These are phyloP conservation scores for Coccomyxa subellipsoidea DNA, from an alignment of 163 green algal genomes.

Conservation along the genomic window DNA sequence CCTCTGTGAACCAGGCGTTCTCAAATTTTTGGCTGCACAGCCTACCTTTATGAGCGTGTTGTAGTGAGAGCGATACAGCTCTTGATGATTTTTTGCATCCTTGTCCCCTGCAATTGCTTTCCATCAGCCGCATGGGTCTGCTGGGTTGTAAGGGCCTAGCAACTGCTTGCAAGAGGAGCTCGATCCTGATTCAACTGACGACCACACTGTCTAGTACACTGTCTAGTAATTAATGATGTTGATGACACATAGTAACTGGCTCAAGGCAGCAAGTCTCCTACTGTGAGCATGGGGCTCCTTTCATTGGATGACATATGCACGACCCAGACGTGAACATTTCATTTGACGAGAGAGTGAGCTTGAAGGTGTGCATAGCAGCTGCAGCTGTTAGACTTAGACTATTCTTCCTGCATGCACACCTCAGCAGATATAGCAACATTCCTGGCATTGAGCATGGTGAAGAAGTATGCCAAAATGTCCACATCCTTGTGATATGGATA, in stretches of 20 bases:
- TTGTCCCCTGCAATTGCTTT: neutral
- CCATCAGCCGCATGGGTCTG: neutral
- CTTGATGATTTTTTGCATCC: neutral
- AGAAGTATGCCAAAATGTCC: neutral
- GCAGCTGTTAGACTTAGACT: neutral
- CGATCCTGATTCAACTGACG: too few relatives aligned
- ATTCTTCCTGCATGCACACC: neutral
- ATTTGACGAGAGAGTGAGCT: neutral
- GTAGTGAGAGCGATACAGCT: neutral
- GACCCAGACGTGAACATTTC: neutral
- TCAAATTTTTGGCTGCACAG: neutral
- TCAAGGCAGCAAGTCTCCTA: too few relatives aligned
- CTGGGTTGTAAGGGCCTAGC: neutral
- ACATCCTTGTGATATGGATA: too few relatives aligned
- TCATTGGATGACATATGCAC: neutral
- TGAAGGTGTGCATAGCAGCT: neutral
- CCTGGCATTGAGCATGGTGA: neutral
- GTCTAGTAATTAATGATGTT: too few relatives aligned
- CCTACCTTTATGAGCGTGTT: neutral
- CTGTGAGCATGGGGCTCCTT: neutral
- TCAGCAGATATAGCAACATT: too few relatives aligned
- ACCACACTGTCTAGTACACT: too few relatives aligned
- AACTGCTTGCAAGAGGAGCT: neutral
- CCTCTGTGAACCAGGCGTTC: neutral
- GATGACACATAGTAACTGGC: too few relatives aligned